These are phyloP conservation scores for Acmispon strigosus DNA, from an alignment of 306 rosid species.

Conservation along the genomic window DNA sequence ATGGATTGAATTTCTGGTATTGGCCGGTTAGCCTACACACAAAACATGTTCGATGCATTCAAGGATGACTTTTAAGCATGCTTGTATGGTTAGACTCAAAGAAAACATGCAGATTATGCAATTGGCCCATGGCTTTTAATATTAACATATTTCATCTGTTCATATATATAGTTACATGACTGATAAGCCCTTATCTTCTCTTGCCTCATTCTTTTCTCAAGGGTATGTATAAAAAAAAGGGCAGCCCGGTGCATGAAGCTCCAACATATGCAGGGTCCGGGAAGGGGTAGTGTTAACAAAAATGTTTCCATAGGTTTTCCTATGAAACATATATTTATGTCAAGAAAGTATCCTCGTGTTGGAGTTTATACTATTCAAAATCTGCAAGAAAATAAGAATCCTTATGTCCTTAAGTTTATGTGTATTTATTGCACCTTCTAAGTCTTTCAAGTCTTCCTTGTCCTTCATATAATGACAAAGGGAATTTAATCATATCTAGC, in stretches of 20 bases:
- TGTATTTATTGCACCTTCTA: background rate
- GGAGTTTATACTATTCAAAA: background rate
- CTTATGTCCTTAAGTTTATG: background rate
- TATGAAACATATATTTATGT: background rate
- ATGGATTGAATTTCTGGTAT: background rate
- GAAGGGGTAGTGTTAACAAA: background rate
- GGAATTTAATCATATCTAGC: conserved; percentile 5
- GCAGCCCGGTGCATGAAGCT: too few species aligned
- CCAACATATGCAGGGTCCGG: too few species aligned
- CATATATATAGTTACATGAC: background rate
- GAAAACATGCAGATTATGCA: conserved; percentile 1
- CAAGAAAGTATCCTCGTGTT: background rate
- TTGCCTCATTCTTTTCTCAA: background rate
- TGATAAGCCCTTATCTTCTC: background rate
- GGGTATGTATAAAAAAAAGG: background rate
- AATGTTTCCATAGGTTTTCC: background rate
- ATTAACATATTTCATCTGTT: background rate
- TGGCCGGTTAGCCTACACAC: background rate
- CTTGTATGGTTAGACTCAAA: background rate
- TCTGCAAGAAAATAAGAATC: background rate
- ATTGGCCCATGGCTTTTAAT: background rate
- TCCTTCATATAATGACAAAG: background rate
- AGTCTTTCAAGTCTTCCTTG: background rate
- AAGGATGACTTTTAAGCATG: background rate
- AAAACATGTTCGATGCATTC: background rate